Conservation (phyloP, 345 rosid genomes). For the Nasturtium officinale region DNA sequence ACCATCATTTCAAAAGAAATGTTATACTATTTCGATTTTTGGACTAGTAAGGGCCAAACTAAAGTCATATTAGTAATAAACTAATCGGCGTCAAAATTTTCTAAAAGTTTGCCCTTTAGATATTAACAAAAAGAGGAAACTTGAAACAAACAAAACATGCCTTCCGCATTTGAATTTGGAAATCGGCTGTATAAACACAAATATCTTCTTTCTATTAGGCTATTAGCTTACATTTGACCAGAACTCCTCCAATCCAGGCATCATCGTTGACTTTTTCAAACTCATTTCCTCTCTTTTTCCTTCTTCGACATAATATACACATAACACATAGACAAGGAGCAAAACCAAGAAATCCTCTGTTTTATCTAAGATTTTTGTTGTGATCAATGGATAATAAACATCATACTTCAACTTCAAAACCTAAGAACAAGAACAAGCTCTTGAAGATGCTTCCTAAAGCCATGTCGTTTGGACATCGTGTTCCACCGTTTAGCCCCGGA, state of each 20-base stretch:
- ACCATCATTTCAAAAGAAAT: slow-evolving; percentile 22
- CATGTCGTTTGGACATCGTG: slow-evolving; percentile 47
- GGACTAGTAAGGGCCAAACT: background rate
- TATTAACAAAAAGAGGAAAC: background rate
- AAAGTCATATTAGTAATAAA: slow-evolving; percentile 11
- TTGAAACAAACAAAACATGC: slow-evolving; percentile 26
- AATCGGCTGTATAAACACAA: slow-evolving; percentile 44
- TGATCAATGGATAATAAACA: slow-evolving; percentile 28
- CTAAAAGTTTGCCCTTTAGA: background rate
- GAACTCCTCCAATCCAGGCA: slow-evolving; percentile 33
- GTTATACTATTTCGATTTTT: background rate
- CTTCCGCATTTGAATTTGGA: slow-evolving; percentile 29
- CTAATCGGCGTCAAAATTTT: background rate
- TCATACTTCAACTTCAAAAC: slow-evolving; percentile 37
- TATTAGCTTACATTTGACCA: slow-evolving; percentile 41
- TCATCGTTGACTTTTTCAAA: slow-evolving; percentile 41
- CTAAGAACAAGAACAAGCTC: slow-evolving; percentile 51
- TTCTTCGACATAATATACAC: slow-evolving; percentile 6
- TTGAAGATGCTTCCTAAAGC: slow-evolving; percentile 66
- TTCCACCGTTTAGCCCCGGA: slow-evolving; percentile 67
- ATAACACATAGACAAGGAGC: background rate
- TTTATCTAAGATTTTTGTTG: slow-evolving; percentile 14
- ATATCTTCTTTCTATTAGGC: slow-evolving; percentile 17
- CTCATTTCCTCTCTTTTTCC: slow-evolving; percentile 36
- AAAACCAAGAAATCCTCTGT: slow-evolving; percentile 19